These are phyloP conservation scores for Tuber umbilicatum DNA, from an alignment of 495 filamentous ascomycete species.

Conservation along the genomic window DNA sequence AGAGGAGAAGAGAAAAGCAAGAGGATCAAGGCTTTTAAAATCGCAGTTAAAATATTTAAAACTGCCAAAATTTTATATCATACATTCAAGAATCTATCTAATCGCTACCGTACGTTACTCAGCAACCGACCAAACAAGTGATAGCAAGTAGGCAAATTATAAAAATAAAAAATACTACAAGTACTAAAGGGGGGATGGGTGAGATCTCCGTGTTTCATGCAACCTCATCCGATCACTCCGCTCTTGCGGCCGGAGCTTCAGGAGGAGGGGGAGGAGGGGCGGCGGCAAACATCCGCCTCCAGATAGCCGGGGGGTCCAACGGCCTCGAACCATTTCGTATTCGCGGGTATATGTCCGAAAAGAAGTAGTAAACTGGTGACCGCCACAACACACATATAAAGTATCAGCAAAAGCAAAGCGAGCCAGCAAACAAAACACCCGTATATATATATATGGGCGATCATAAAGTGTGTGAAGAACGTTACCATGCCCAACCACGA, in stretches of 20 bases:
- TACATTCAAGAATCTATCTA: constrained; percentile 1
- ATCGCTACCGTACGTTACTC: not conserved
- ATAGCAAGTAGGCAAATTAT: not conserved
- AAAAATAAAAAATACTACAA: not conserved
- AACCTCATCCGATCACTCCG: constrained; percentile 22
- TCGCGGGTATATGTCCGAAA: constrained; percentile 90
- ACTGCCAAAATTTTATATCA: constrained; percentile 1
- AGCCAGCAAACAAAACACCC: not conserved
- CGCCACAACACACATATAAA: constrained; percentile 4
- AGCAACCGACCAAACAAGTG: not conserved
- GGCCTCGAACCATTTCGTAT: constrained; percentile 78
- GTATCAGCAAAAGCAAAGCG: not conserved
- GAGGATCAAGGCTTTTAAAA: constrained; percentile 13
- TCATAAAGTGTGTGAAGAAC: constrained; percentile 20
- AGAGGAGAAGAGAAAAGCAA: constrained; percentile 12
- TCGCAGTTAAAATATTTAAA: constrained; percentile 2
- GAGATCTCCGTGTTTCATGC: constrained; percentile 4
- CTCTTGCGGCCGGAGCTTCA: constrained; percentile 39
- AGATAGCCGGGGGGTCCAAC: constrained; percentile 85
- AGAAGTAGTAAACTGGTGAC: constrained; percentile 81
- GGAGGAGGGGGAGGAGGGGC: constrained; percentile 34
- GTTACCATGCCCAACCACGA: constrained; percentile 75
- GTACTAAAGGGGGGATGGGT: not conserved
- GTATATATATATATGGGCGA: not conserved
- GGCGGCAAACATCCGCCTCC: constrained; percentile 70